Conservation (phyloP, 352 stramenopile species). For the Peronospora destructor region DNA sequence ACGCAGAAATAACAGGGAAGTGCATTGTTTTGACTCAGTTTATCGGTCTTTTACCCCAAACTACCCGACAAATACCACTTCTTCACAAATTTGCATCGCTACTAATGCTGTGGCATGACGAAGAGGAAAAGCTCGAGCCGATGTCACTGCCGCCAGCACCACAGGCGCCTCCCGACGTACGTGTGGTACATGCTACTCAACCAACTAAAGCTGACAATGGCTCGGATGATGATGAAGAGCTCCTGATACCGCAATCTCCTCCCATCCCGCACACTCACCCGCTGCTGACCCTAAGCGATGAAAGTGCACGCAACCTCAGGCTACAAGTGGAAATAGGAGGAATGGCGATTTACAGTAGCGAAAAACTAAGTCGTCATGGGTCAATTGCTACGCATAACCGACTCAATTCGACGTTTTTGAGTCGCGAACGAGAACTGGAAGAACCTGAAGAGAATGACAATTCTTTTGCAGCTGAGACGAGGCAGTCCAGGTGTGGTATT, state of each 20-base stretch:
- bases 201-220: background rate
- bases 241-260: conserved; percentile 27
- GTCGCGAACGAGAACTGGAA: conserved; percentile 27
- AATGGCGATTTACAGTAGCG: conserved; percentile 19
- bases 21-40: too few species aligned
- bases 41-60: background rate
- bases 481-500: conserved; percentile 41
- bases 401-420: conserved; percentile 52
- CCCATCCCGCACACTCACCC: conserved; percentile 52
- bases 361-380: conserved; percentile 6
- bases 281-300: conserved; percentile 27
- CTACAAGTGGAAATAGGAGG: conserved; percentile 8
- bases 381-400: conserved; percentile 25
- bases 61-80: background rate
- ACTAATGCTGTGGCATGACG: conserved; percentile 5
- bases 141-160: conserved; percentile 46
- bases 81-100: too few species aligned
- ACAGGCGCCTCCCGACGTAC: conserved; percentile 23
- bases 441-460: conserved; percentile 10
- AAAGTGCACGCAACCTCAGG: conserved; percentile 24
- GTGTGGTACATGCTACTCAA: conserved; percentile 1
- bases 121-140: conserved; percentile 39
- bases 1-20: background rate
- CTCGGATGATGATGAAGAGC: conserved; percentile 15
- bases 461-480: conserved; percentile 20